Conservation (phyloP, 2,329 filamentous ascomycete genomes). For the Rosellinia necatrix region DNA sequence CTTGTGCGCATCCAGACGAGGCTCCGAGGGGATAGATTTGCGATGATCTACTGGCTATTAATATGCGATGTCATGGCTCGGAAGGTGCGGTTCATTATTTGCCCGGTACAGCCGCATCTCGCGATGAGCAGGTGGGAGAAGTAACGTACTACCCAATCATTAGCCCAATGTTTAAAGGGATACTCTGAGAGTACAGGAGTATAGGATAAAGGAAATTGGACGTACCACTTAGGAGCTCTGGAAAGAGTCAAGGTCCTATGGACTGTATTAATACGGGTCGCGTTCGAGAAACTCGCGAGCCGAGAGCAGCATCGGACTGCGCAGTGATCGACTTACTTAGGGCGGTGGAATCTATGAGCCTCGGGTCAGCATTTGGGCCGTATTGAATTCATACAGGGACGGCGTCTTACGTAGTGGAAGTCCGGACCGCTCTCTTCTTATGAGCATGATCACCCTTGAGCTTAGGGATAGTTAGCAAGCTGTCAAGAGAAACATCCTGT, state of each 20-base stretch:
- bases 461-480: slow-evolving; percentile 15
- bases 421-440: slow-evolving; percentile 92
- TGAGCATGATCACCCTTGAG: slow-evolving; percentile 58
- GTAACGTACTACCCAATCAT: slow-evolving; percentile 14
- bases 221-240: slow-evolving; percentile 25
- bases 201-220: not conserved
- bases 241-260: slow-evolving; percentile 25
- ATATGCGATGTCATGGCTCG: not conserved
- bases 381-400: not conserved
- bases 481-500: slow-evolving; percentile 62
- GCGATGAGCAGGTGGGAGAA: not conserved
- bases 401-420: slow-evolving; percentile 67
- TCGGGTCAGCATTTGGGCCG: slow-evolving; percentile 3
- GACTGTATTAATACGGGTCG: slow-evolving; percentile 3
- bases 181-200: not conserved
- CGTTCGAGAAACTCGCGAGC: not conserved
- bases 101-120: not conserved
- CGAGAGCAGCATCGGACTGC: not conserved
- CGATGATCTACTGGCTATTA: slow-evolving; percentile 71
- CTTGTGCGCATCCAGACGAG: slow-evolving; percentile 95
- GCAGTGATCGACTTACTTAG: slow-evolving; percentile 70
- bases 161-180: not conserved
- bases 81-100: not conserved
- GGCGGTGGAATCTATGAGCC: slow-evolving; percentile 75
- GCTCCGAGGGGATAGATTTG: slow-evolving; percentile 88